A percentile compares a stretch with the other conserved stretches of the same genome.
Conservation (phyloP, 371 early-diverging fungal species). For the Choanephora cucurbitarum region DNA sequence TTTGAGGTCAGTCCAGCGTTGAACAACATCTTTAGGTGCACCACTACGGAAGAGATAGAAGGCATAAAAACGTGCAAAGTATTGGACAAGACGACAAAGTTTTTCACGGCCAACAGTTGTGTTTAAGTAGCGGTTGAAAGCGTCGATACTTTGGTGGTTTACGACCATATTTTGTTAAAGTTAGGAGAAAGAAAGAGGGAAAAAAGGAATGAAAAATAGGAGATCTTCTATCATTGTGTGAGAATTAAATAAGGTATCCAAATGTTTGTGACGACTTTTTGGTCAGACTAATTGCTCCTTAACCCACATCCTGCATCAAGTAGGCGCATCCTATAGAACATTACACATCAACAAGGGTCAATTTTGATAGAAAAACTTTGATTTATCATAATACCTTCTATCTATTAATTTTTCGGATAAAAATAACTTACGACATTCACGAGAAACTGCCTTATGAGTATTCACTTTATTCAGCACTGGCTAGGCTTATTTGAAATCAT, state of each 20-base stretch:
- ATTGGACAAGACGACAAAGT: slow-evolving; percentile 74
- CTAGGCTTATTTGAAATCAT: no score
- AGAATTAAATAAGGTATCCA: slow-evolving; percentile 6
- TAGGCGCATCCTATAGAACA: no score
- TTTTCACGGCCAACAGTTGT: slow-evolving; percentile 84
- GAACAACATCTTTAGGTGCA: slow-evolving; percentile 53
- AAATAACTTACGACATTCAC: no score
- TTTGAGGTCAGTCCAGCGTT: slow-evolving; percentile 59
- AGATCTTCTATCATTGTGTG: slow-evolving; percentile 5
- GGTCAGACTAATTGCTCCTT: no score
- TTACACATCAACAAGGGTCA: no score
- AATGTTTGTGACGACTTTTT: no score
- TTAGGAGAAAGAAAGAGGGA: neutral
- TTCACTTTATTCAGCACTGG: no score
- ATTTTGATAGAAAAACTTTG: no score
- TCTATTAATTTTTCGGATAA: no score
- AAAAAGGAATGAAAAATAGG: neutral
- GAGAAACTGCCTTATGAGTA: no score
- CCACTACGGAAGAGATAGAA: slow-evolving; percentile 57
- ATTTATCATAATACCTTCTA: no score
- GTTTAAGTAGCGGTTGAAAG: slow-evolving; percentile 50
- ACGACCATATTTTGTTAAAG: slow-evolving; percentile 20
- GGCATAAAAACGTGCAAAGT: slow-evolving; percentile 69
- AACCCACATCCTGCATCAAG: no score
- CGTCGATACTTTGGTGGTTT: slow-evolving; percentile 30